Base-by-base conservation (phyloP, 164 flowering plant genomes). In the Cinnamomum micranthum region DNA sequence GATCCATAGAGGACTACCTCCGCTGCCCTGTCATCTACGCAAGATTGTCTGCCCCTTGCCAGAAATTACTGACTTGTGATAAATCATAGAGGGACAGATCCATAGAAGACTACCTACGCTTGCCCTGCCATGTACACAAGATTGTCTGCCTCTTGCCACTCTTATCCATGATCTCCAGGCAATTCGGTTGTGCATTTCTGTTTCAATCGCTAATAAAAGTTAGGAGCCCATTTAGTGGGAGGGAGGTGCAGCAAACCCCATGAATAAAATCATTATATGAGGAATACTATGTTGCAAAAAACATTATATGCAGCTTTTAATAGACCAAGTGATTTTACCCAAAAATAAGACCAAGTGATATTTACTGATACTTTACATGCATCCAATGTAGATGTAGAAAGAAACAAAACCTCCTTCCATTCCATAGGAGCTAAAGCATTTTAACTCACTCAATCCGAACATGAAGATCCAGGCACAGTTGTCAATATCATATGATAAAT, bases 101-200 rank as follows among this genome's bases (percentile, higher is more conserved):
- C 99, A 79, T 87, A 88, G 65, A 92, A 95, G 50, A 88, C 99
- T 15, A 83, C 87, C 82, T 92, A 92, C 1, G 95, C 98, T 17
- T 6, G 97, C 52, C 99, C 99, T 1, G 97, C 91, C 99, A 95
- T 95, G 85, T 93, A 93, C 31, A 95, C 79, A 78, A 88, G 98
- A 76, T 91, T 93, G 84, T 95, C 94, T 73, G 84, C 87, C 82
- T 91, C 97, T 74, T 85, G 83, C 98, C 99, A 95, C 74, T 95
- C 97, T 80, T 90, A 90, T 84, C 93, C 76, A 60, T 94, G 94
- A n/a, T 97, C 99, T 71, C 99, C 99, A 31, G 98, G 98, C 62
- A 95, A 79, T 79, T 92, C 97, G 12, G 91, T 98, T 0, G 83
- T 89, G 88, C 99, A 93, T 64, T 87, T 87, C 99, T 95, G 78